Conservation (phyloP, 176 grass and related monocot species). For the sorghum (Sorghum bicolor) region Sorghum_bicolor_NCBIv3 NC_012870.2:2708501-2709000, state of each 20-base stretch:
- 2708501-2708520: neutral
- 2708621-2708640: too few relatives aligned
- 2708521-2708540: neutral
- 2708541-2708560: neutral
- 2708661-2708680: too few relatives aligned
- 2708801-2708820: neutral
- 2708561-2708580: neutral
- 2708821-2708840: neutral
- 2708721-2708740: neutral
- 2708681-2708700: neutral
- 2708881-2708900: neutral
- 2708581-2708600: too few relatives aligned
- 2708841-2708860: neutral
- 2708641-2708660: too few relatives aligned
- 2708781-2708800: neutral
- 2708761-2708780: neutral
- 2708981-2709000: neutral
- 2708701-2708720: neutral
- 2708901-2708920: neutral
- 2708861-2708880: neutral
- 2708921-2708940: neutral
- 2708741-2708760: neutral
- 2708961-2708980: neutral
- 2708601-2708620: too few relatives aligned
- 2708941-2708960: neutral